These are phyloP conservation scores for Marsdenia floribunda DNA, from an alignment of 257 asterid genomes.

Conservation along the genomic window DNA sequence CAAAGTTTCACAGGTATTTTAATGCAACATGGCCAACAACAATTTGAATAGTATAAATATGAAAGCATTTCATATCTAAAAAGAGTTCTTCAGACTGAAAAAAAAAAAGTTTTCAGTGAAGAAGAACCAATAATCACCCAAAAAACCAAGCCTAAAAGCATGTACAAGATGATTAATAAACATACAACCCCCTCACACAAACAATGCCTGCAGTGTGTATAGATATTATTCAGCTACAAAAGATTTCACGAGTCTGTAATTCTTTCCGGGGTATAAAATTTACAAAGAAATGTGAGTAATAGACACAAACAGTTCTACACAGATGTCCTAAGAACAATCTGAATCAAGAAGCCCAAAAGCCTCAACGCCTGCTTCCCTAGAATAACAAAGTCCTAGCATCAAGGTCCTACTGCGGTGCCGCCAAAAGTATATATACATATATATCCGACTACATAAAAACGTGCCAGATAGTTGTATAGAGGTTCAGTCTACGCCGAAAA, in stretches of 20 bases:
- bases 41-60: no score
- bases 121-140: background rate
- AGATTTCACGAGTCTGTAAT: background rate
- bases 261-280: background rate
- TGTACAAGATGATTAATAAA: no score
- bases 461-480: background rate
- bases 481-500: background rate
- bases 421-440: background rate
- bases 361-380: conserved; percentile 3
- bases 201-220: background rate
- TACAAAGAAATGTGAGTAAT: background rate
- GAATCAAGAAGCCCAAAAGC: conserved; percentile 4
- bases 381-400: background rate
- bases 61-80: background rate
- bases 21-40: background rate
- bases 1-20: background rate
- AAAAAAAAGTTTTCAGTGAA: no score
- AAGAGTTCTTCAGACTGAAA: background rate
- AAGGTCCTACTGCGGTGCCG: background rate
- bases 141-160: background rate
- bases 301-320: background rate
- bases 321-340: background rate
- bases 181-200: background rate
- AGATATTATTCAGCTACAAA: background rate
- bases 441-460: background rate